Conservation (phyloP, 441 rosid species). For the Pelargonium citronellum region DNA sequence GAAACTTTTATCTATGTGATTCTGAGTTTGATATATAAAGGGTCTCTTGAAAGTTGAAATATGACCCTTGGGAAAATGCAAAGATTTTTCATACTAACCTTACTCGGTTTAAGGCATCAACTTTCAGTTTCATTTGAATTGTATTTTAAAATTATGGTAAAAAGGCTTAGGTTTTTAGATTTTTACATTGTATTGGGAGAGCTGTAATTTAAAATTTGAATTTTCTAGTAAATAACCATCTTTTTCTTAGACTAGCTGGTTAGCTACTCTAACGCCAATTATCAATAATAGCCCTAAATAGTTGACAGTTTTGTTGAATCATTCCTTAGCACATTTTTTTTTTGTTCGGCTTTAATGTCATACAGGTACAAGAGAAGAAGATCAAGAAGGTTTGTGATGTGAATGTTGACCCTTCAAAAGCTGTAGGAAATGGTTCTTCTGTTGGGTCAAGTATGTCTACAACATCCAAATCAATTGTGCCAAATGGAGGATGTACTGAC, state of each 20-base stretch:
- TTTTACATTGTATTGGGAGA: no score
- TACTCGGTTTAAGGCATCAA: no score
- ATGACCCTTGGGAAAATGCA: no score
- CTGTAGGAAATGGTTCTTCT: slow-evolving; percentile 55
- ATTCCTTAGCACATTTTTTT: slow-evolving; percentile 4
- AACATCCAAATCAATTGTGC: slow-evolving; percentile 38
- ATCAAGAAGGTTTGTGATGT: slow-evolving; percentile 76
- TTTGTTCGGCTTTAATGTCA: slow-evolving; percentile 16
- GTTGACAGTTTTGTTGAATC: neutral
- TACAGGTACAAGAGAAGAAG: slow-evolving; percentile 93
- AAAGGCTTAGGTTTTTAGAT: no score
- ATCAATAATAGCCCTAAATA: neutral
- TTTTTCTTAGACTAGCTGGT: neutral
- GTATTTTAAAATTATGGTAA: no score
- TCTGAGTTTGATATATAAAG: no score
- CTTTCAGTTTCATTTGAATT: no score
- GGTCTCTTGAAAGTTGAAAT: no score
- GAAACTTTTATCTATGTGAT: neutral
- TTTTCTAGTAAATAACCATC: neutral
- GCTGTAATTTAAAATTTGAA: no score
- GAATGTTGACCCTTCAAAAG: slow-evolving; percentile 64
- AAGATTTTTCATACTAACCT: no score
- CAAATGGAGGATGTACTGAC: slow-evolving; percentile 59
- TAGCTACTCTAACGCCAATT: slow-evolving; percentile 2
- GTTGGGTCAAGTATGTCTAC: slow-evolving; percentile 60